Evolutionary conservation across 108 stramenopile species (phyloP), one percentile per base, ranked within the genome.

Genomic region (Stephanodiscus minutulus): DNA sequence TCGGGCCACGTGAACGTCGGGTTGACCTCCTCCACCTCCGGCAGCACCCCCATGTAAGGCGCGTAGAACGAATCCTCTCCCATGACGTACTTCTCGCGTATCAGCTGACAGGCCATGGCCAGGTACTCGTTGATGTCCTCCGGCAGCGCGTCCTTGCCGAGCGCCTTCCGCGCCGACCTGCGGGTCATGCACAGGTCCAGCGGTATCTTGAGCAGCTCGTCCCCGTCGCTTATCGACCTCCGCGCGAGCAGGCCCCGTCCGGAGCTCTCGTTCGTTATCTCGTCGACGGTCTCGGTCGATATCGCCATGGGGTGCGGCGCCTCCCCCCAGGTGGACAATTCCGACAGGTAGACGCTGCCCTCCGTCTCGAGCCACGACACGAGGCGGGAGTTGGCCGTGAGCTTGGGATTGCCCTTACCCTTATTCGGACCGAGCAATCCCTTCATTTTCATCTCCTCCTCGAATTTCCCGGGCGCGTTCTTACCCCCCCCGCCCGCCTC

Each of bases 241-340:
- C 95, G 72, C 10, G 96, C 92, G 43, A 98, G 65, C 50, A 98
- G 66, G 35, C 97, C 97, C 8, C 96, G 82, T 33, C 97, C 97
- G 0, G 94, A 92, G 15, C 86, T 85, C 74, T 98, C 97, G 61
- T 95, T 94, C 6, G 96, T 96, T 46, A 85, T 85, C 72, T 96
- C 96, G 73, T 98, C 96, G 22, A 83, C 77, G 11, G 97, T 98
- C 68, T 94, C 88, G 24, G 93, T 96, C 60, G 88, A 86, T 61
- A 98, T 91, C 7, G 95, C 96, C 72, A 98, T 74, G n/a, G 94
- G 90, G 77, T 98, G 97, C 10, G 97, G 97, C 7, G 96, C 96
- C 74, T 91, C 88, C 5, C 94, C 93, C 97, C 96, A 98, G 5
- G 86, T 66, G 10, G 91, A 92, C 44, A 76, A 63, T 66, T 95